phyloP scores from a whole-genome alignment of 1,284 basidiomycete species.

The Somion occarium region DNA sequence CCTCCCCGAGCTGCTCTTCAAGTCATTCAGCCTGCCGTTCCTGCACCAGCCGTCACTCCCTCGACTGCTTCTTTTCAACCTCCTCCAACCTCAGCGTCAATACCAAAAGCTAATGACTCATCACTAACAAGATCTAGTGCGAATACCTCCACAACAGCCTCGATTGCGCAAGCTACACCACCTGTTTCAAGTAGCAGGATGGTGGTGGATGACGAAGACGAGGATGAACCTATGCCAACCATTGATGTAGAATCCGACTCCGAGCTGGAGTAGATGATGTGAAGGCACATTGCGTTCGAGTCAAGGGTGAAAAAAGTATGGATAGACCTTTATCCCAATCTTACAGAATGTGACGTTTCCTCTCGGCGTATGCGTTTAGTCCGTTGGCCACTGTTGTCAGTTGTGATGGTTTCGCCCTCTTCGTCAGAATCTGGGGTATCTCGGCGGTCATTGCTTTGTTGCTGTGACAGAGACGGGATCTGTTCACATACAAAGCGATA shows the following conservation, averaged over 20 bases:
- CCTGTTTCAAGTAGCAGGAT: slow-evolving; percentile 16
- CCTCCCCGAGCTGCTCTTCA: background rate
- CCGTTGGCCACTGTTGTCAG: slow-evolving; percentile 21
- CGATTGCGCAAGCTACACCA: slow-evolving; percentile 12
- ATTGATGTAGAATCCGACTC: slow-evolving; percentile 51
- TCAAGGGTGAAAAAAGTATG: background rate
- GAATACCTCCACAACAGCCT: background rate
- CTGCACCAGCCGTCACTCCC: background rate
- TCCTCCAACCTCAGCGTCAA: background rate
- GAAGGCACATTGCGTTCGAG: background rate
- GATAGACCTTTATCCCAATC: background rate
- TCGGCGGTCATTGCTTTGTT: background rate
- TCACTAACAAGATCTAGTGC: background rate
- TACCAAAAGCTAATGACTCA: background rate
- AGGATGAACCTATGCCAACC: slow-evolving; percentile 50
- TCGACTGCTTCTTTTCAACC: background rate
- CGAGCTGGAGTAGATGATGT: slow-evolving; percentile 22
- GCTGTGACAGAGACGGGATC: slow-evolving; percentile 16
- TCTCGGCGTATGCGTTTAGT: slow-evolving; percentile 25
- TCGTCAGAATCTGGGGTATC: slow-evolving; percentile 43
- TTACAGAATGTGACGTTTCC: slow-evolving; percentile 2
- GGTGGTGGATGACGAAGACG: slow-evolving; percentile 39
- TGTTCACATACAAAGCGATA: slow-evolving; percentile 7
- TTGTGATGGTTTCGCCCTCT: slow-evolving; percentile 14
- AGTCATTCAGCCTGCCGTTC: background rate